These are phyloP conservation scores for Pythium myriotylum DNA, from an alignment of 352 stramenopile species.

Conservation along the genomic window DNA sequence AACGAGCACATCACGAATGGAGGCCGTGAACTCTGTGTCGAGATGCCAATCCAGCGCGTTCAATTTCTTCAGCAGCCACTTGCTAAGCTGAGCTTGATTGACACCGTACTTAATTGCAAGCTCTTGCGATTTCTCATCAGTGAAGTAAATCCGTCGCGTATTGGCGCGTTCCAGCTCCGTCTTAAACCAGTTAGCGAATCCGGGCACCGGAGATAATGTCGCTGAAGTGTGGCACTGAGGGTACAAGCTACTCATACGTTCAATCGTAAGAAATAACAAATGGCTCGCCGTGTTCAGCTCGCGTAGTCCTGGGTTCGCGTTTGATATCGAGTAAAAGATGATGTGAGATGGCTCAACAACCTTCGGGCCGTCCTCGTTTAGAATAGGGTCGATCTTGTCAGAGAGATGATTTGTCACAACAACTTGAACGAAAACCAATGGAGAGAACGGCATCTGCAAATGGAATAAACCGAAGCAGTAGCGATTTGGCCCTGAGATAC, in stretches of 20 bases:
- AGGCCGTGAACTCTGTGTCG: conserved; percentile 48
- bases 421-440: conserved; percentile 80
- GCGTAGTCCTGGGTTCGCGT: conserved; percentile 73
- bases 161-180: conserved; percentile 41
- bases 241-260: conserved; percentile 69
- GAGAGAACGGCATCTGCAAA: conserved; percentile 67
- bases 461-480: conserved; percentile 88
- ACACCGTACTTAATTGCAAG: conserved; percentile 66
- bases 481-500: conserved; percentile 63
- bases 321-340: conserved; percentile 89
- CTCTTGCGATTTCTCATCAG: conserved; percentile 43
- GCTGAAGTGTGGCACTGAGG: conserved; percentile 64
- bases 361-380: conserved; percentile 51
- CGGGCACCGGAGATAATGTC: conserved; percentile 79
- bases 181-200: conserved; percentile 75
- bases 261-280: conserved; percentile 82
- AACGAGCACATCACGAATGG: conserved; percentile 54
- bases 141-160: conserved; percentile 47
- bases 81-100: conserved; percentile 50
- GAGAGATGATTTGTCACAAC: conserved; percentile 73
- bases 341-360: conserved; percentile 63
- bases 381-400: conserved; percentile 59
- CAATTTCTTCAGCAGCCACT: conserved; percentile 73
- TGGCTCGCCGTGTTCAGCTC: conserved; percentile 84
- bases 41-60: conserved; percentile 48